These are phyloP conservation scores for Neurospora sp. DNA, from an alignment of 2,329 filamentous ascomycete species.

Conservation along the genomic window DNA sequence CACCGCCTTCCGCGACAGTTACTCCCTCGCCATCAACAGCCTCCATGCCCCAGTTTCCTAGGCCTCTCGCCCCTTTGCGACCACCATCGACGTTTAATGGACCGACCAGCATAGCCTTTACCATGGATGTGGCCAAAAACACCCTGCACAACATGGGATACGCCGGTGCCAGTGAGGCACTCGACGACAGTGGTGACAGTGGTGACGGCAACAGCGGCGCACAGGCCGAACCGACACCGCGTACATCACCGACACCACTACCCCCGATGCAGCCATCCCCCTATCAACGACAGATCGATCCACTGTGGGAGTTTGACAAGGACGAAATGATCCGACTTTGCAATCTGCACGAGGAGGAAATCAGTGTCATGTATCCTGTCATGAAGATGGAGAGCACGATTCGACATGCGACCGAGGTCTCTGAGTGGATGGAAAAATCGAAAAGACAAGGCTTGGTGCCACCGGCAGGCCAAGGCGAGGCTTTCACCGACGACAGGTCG, in stretches of 20 bases:
- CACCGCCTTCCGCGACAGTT: constrained; percentile 26
- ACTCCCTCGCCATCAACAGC: constrained; percentile 33
- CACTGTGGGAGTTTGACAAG: constrained; percentile 67
- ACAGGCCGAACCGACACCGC: constrained; percentile 24
- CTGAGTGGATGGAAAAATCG: constrained; percentile 57
- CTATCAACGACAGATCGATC: constrained; percentile 43
- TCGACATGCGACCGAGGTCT: constrained; percentile 58
- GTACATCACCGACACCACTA: constrained; percentile 25
- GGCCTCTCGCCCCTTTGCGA: constrained; percentile 37
- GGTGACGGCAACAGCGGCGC: constrained; percentile 50
- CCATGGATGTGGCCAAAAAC: constrained; percentile 75
- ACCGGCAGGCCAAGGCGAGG: constrained; percentile 24
- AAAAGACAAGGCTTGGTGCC: constrained; percentile 25
- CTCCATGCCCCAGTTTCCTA: constrained; percentile 33
- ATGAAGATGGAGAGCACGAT: constrained; percentile 65
- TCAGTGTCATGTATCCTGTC: constrained; percentile 87
- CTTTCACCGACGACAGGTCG: constrained; percentile 43
- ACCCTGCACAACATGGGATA: constrained; percentile 89
- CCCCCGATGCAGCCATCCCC: constrained; percentile 22
- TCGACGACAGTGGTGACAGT: constrained; percentile 46
- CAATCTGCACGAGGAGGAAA: constrained; percentile 76
- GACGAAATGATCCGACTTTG: constrained; percentile 75
- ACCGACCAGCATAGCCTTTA: constrained; percentile 77
- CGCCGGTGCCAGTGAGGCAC: constrained; percentile 37
- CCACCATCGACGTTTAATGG: constrained; percentile 63